Evolutionary conservation across 1,284 basidiomycete genomes (phyloP).

Genomic region (Rugosomyces carneus): DNA sequence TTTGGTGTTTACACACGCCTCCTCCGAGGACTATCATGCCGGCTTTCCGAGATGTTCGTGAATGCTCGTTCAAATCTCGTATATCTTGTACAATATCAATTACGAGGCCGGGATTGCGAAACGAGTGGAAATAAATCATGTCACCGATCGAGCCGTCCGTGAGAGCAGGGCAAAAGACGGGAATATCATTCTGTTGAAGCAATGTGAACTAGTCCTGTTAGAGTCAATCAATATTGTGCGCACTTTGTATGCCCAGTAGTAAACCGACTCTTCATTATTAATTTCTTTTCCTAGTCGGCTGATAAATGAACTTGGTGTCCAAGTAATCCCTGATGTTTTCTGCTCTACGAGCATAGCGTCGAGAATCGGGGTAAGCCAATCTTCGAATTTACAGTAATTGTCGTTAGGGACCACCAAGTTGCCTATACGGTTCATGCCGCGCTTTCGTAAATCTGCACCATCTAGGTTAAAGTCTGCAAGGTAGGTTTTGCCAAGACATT

Average conservation of each 20-base stretch:
- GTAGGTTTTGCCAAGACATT: conserved; percentile 95
- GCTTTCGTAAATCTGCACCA: conserved; percentile 81
- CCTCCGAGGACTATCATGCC: conserved; percentile 99
- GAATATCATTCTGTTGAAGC: conserved; percentile 83
- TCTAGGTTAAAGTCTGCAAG: conserved; percentile 91
- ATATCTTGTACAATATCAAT: conserved; percentile 97
- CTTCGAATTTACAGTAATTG: conserved; percentile 99
- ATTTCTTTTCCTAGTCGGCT: conserved; percentile 92
- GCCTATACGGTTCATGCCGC: conserved; percentile 97
- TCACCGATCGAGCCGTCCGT: conserved; percentile 98
- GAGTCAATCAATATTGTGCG: conserved; percentile 26
- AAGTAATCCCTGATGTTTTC: conserved; percentile 62
- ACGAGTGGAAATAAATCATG: conserved; percentile 99
- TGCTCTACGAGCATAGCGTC: conserved; percentile 92
- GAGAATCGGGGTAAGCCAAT: conserved; percentile 95
- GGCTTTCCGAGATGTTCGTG: conserved; percentile 85
- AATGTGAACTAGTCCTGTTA: conserved; percentile 7
- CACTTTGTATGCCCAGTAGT: conserved; percentile 99
- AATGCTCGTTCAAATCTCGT: conserved; percentile 85
- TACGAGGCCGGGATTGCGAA: conserved; percentile 82
- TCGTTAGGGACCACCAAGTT: conserved; percentile 97
- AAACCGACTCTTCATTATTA: conserved; percentile 93
- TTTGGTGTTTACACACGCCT: conserved; percentile 99
- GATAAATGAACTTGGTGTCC: conserved; percentile 96
- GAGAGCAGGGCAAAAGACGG: conserved; percentile 96